Base-by-base conservation (phyloP, 148 eudicot genomes). In the Dysphania ambrosioides region DNA sequence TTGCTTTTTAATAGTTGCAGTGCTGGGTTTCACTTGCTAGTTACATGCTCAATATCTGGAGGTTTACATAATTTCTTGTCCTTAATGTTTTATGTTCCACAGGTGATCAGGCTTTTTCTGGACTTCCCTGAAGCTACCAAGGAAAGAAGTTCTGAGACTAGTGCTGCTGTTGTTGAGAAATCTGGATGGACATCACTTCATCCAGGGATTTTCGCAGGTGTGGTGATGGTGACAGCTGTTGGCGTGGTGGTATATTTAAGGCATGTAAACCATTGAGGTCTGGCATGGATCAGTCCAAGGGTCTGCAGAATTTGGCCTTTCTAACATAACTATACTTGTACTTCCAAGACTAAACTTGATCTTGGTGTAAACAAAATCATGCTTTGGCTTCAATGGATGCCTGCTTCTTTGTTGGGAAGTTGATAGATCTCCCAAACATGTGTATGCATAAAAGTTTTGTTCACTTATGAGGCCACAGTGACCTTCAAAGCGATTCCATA, bases 51-150 rank as follows among this genome's bases (percentile, higher is more conserved):
- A 2, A 47, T 15, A 47, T 3, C 53, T 13, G 19, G 53, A 47
- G 53, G 13, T 47, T 16, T 53, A 53, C 8, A 53, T 51, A 26
- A 7, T 11, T 26, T 59, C 3, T 59, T 8, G 29, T 16, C 40
- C 23, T 38, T 42, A 51, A 32, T 42, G 38, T 40, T 78, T 38
- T 51, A 12, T 63, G 41, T 51, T 73, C 71, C 63, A 16, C 87
- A 95, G 99, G 88, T 90, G 55, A 81, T 95, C 83, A 87, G 90
- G 78, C 80, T 95, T 83, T 91, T 87, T 81, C 73, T 92, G 81
- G 98, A 94, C 53, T 85, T 82, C 82, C 64, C 88, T 11, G 92
- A 88, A 41, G 66, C 82, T 11, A 59, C 61, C 23, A 72, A 78
- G 73, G 81, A 79, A 72, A 55, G 31, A 40, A 63, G 47, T 40